Evolutionary conservation across 2,329 filamentous ascomycete species (phyloP).

Genomic region (Botrytis medusae): DNA sequence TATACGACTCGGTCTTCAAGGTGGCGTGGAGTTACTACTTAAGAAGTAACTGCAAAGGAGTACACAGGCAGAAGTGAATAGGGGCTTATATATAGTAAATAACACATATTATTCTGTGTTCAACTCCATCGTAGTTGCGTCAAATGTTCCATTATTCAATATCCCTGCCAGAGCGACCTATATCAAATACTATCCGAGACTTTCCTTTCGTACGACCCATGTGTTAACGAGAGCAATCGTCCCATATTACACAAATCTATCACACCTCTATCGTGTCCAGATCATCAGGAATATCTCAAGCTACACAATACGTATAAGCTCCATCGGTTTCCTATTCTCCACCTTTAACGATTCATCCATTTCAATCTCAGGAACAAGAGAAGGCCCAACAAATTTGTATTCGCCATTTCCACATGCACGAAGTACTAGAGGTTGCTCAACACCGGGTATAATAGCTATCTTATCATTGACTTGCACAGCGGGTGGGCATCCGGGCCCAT

Average conservation of each 20-base stretch:
- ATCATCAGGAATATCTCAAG: neutral
- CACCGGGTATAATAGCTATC: neutral
- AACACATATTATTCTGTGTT: no score
- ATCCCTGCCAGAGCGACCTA: no score
- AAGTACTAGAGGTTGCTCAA: neutral
- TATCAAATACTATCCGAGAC: no score
- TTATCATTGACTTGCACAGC: neutral
- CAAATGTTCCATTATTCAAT: no score
- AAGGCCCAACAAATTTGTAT: neutral
- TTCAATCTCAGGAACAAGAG: neutral
- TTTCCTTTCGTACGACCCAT: no score
- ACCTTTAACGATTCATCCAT: neutral
- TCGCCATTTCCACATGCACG: neutral
- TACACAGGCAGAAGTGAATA: fast-evolving
- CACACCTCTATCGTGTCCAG: fast-evolving
- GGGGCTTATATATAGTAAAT: no score
- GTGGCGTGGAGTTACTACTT: no score
- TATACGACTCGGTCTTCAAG: no score
- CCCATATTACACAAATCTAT: neutral
- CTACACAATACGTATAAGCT: neutral
- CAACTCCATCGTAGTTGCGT: no score
- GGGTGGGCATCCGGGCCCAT: fast-evolving
- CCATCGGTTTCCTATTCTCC: neutral
- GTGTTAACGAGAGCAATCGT: no score
- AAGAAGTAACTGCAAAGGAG: no score